Evolutionary conservation across 2,329 filamentous ascomycete species (phyloP), one percentile per base, ranked within the genome.

Genomic region (Talaromyces islandicus): DNA sequence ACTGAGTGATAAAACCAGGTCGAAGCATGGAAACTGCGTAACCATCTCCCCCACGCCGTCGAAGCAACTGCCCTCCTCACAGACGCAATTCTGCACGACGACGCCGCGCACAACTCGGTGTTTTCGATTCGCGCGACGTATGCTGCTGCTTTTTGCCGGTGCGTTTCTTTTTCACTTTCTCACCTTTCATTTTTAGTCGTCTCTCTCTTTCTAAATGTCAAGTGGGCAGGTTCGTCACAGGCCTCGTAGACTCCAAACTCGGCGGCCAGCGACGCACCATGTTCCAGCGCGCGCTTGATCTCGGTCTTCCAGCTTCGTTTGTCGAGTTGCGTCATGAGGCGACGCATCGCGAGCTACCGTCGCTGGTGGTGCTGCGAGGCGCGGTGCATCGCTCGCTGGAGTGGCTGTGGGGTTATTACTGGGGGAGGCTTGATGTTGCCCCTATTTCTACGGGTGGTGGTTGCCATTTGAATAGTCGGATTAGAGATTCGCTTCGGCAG

Each of bases 321-420:
- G 91, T 97, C 58, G 92, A 96, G 78, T 80, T 95, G 61, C 85
- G 92, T 52, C 92, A 97, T 73, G 90, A 95, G 76, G 90, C 90
- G 50, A 95, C 92, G 46, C 92, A 97, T 73, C 90, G 95, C 73
- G 89, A 92, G 70, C 78, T 96, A 60, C 92, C 92, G 0, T 87
- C 88, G 1, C 78, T 96, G 57, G 81, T 84, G 11, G 86, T 91
- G 64, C 78, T 97, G 63, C 84, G 91, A 57, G 81, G 82, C 38
- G 89, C 89, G 1, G 85, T 88, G 1, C 77, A 81, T 64, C 85
- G 88, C 67, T 90, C 89, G 0, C 79, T 97, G 63, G 79, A 81
- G 51, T 97, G 92, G 92, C 86, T 97, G 56, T 96, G 91, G 90
- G 82, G 87, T 57, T 90, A 90, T 73, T 97, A 96, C 78, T 97